A percentile compares a stretch with the other conserved stretches of the same genome.
These are phyloP conservation scores for Arabidopsis arenosa DNA, from an alignment of 345 rosid genomes.

Conservation along the genomic window DNA sequence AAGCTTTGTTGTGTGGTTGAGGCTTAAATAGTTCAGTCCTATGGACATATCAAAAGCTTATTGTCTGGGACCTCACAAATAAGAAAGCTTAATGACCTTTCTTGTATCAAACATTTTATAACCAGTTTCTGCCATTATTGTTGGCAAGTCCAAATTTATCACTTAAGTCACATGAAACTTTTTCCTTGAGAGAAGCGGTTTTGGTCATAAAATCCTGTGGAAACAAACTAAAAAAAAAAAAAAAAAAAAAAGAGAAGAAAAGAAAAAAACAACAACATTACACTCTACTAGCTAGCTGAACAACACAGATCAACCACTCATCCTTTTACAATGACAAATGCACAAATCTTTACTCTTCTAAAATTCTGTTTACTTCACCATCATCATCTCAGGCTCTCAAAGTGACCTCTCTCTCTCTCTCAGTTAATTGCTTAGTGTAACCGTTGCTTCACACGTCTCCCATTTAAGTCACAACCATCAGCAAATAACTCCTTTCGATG, in stretches of 20 bases:
- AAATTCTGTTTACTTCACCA: slow-evolving; percentile 29
- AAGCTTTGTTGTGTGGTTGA: background rate
- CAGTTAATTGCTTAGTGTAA: slow-evolving; percentile 50
- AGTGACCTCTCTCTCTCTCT: slow-evolving; percentile 8
- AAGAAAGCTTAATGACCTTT: background rate
- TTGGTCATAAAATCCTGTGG: slow-evolving; percentile 9
- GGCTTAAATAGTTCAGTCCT: background rate
- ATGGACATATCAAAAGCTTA: background rate
- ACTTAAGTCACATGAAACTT: background rate
- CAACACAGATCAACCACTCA: slow-evolving; percentile 43
- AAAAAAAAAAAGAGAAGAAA: background rate
- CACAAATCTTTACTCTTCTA: slow-evolving; percentile 45
- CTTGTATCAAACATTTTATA: background rate
- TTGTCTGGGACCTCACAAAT: background rate
- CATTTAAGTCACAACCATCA: slow-evolving; percentile 64
- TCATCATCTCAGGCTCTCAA: slow-evolving; percentile 9
- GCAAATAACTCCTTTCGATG: slow-evolving; percentile 48
- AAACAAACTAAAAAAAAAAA: background rate
- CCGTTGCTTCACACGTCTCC: slow-evolving; percentile 81
- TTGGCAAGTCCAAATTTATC: slow-evolving; percentile 9
- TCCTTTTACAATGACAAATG: slow-evolving; percentile 42
- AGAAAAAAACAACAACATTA: background rate
- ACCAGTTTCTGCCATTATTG: background rate
- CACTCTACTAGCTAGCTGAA: slow-evolving; percentile 32
- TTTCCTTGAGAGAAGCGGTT: slow-evolving; percentile 22